These are phyloP conservation scores for Magnaporthiopsis incrustans DNA, from an alignment of 2,329 filamentous ascomycete species.

Conservation along the genomic window DNA sequence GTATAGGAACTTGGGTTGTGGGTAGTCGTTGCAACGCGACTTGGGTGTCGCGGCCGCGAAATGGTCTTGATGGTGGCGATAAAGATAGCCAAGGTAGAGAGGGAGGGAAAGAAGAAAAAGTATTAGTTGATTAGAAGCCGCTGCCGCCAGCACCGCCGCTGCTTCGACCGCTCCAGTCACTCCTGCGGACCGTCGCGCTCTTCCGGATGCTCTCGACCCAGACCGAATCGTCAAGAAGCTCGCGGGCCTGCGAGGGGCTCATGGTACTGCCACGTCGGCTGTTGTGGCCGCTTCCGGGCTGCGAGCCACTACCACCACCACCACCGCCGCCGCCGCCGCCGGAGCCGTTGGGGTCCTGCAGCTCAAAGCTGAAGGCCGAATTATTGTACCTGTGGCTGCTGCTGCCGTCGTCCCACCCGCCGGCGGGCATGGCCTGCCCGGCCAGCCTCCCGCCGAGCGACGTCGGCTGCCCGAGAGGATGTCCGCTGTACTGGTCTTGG, in stretches of 20 bases:
- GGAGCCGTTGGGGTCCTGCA: slow-evolving; percentile 35
- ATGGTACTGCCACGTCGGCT: slow-evolving; percentile 61
- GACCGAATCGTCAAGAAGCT: slow-evolving; percentile 78
- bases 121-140: slow-evolving; percentile 53
- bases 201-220: slow-evolving; percentile 91
- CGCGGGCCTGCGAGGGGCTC: slow-evolving; percentile 68
- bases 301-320: slow-evolving; percentile 12
- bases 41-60: not conserved
- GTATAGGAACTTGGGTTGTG: not conserved
- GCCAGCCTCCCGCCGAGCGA: slow-evolving; percentile 2
- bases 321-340: too few species aligned
- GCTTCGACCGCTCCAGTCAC: slow-evolving; percentile 12
- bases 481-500: slow-evolving; percentile 33
- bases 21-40: not conserved
- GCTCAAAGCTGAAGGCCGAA: slow-evolving; percentile 51
- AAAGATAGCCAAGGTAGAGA: too few species aligned
- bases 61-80: not conserved
- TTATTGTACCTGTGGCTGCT: slow-evolving; percentile 31
- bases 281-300: slow-evolving; percentile 27
- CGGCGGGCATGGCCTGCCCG: not conserved
- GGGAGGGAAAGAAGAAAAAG: slow-evolving; percentile 10
- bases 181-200: slow-evolving; percentile 63
- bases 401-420: slow-evolving; percentile 8
- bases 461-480: slow-evolving; percentile 48
- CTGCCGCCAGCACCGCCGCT: not conserved